Conservation (phyloP, 257 asterid species). For the Forsythia suspensa region DNA sequence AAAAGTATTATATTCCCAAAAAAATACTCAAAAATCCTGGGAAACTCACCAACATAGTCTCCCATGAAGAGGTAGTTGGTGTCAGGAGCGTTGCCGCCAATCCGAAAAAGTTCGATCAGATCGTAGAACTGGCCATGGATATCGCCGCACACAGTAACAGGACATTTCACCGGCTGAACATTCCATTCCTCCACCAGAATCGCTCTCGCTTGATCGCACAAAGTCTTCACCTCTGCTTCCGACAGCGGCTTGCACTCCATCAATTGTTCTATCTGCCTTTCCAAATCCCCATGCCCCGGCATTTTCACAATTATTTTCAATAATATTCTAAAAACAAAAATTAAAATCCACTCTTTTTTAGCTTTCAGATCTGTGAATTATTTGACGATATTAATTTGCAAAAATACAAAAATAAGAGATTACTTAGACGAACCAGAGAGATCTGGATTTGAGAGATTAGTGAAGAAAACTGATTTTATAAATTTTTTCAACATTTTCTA, state of each 20-base stretch:
- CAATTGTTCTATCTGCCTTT: conserved; percentile 82
- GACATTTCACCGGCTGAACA: conserved; percentile 95
- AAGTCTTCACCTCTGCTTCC: conserved; percentile 71
- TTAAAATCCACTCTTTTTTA: conserved; percentile 13
- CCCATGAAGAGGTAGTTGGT: conserved; percentile 96
- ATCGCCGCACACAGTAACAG: conserved; percentile 92
- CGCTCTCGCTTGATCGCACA: conserved; percentile 89
- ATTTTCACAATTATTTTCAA: conserved; percentile 34
- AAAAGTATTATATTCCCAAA: not conserved
- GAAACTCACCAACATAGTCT: conserved; percentile 85
- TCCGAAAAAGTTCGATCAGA: conserved; percentile 83
- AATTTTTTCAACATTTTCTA: conserved; percentile 22
- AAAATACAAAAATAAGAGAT: not conserved
- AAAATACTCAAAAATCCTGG: conserved; percentile 1
- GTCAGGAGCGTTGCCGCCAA: conserved; percentile 85
- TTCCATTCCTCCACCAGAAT: conserved; percentile 89
- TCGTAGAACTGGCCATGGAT: conserved; percentile 92
- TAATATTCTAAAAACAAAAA: not conserved
- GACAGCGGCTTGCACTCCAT: conserved; percentile 89
- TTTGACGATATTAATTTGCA: conserved; percentile 14
- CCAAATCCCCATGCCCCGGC: conserved; percentile 90
- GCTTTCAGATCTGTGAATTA: conserved; percentile 44
- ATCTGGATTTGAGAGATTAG: conserved; percentile 33
- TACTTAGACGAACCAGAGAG: conserved; percentile 32
- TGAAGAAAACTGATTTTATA: conserved; percentile 7